Conservation (phyloP, 2,329 filamentous ascomycete species). For the Colletotrichum tropicale region DNA sequence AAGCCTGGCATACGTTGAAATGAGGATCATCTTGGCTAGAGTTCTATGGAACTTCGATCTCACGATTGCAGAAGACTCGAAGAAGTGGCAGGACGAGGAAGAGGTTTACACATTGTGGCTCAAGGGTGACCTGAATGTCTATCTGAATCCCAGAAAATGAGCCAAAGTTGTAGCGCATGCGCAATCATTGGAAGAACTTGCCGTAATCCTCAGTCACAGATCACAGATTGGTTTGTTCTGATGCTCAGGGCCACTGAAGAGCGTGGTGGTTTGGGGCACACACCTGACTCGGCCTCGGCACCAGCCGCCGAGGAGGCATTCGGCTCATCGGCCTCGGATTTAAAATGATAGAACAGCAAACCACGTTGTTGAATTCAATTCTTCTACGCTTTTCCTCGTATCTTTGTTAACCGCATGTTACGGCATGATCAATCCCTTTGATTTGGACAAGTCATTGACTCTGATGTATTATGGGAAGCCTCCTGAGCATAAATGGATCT, state of each 20-base stretch:
- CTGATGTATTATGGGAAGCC: neutral
- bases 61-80: conserved; percentile 34
- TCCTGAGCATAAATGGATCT: neutral
- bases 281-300: neutral
- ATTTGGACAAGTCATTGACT: fast-evolving
- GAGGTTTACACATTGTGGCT: conserved; percentile 28
- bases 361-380: neutral
- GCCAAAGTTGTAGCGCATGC: neutral
- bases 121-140: conserved; percentile 29
- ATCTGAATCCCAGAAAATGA: conserved; percentile 19
- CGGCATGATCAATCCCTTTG: neutral
- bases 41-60: conserved; percentile 50
- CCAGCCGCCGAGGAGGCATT: neutral
- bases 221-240: neutral
- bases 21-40: neutral
- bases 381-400: neutral
- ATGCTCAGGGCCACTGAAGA: neutral
- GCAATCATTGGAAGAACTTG: neutral
- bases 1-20: neutral
- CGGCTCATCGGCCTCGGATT: neutral
- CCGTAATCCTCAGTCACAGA: neutral
- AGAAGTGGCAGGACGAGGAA: conserved; percentile 38
- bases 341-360: neutral
- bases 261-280: neutral
- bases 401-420: neutral